Evolutionary conservation across 2,329 filamentous ascomycete genomes (phyloP).

Genomic region (Ophiostoma himal-ulmi): DNA sequence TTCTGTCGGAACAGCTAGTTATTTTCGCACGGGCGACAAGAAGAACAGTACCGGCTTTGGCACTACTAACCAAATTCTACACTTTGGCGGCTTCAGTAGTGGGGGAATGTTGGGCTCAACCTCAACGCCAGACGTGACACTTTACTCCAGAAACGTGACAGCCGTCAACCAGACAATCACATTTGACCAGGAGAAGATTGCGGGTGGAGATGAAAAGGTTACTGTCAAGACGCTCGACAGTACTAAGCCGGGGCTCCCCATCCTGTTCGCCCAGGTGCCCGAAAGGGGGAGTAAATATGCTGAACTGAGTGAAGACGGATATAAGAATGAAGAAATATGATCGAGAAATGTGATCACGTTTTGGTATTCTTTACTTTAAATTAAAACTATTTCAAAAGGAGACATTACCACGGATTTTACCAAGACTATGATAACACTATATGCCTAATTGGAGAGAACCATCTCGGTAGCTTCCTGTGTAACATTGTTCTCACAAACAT

Average conservation of each 20-base stretch:
- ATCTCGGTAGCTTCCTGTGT: not conserved
- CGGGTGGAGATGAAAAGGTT: not conserved
- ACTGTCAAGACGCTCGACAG: not conserved
- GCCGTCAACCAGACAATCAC: conserved; percentile 50
- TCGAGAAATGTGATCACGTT: not conserved
- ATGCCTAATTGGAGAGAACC: not conserved
- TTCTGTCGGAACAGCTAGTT: conserved; percentile 54
- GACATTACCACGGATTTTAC: too few species aligned
- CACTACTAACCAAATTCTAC: conserved; percentile 51
- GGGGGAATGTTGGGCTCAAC: conserved; percentile 27
- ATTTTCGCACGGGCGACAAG: conserved; percentile 43
- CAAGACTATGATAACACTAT: not conserved
- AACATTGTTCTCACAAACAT: not conserved
- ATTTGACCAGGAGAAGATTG: conserved; percentile 26
- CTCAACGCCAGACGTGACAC: conserved; percentile 33
- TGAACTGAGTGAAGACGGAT: not conserved
- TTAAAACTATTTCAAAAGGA: too few species aligned
- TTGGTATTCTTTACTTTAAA: not conserved
- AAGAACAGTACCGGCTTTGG: conserved; percentile 48
- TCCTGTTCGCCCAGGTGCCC: not conserved
- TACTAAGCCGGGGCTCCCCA: not conserved
- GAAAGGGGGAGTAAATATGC: not conserved
- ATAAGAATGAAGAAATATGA: conserved; percentile 1
- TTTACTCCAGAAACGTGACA: conserved; percentile 54
- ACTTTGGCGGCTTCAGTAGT: conserved; percentile 43